These are phyloP conservation scores for Malus fusca DNA, from an alignment of 306 rosid species.

Conservation along the genomic window DNA sequence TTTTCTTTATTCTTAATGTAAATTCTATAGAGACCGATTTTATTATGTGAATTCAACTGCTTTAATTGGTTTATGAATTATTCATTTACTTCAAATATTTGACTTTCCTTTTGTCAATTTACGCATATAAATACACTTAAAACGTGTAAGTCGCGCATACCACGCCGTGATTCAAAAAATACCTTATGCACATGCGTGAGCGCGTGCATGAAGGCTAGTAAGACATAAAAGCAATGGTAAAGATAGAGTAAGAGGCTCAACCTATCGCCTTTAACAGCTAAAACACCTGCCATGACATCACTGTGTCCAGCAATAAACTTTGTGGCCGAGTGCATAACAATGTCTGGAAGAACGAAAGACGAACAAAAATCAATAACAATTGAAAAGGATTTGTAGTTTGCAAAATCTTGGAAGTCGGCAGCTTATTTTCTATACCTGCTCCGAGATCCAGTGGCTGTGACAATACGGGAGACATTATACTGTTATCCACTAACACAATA, in stretches of 20 bases:
- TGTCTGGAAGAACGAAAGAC: conserved; percentile 41
- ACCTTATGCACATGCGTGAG: too few species aligned
- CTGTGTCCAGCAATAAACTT: conserved; percentile 90
- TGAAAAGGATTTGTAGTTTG: neutral
- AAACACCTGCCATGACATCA: conserved; percentile 92
- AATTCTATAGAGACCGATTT: too few species aligned
- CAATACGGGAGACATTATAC: conserved; percentile 91
- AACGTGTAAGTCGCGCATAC: too few species aligned
- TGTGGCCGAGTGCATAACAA: conserved; percentile 93
- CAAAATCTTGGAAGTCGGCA: conserved; percentile 4
- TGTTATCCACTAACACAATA: conserved; percentile 80
- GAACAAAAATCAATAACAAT: conserved; percentile 2
- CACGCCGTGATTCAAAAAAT: too few species aligned
- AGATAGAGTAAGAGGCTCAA: conserved; percentile 23
- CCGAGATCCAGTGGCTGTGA: conserved; percentile 83
- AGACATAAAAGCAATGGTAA: neutral
- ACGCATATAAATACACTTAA: too few species aligned
- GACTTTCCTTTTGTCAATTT: too few species aligned
- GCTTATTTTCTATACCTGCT: conserved; percentile 61
- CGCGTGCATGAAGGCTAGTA: too few species aligned
- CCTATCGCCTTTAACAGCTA: conserved; percentile 84
- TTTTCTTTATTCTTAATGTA: too few species aligned
- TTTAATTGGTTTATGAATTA: too few species aligned
- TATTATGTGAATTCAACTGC: too few species aligned
- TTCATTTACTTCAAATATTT: too few species aligned